phyloP scores from a whole-genome alignment of 2,329 filamentous ascomycete genomes.

The Penicillium hesseltinei region DNA sequence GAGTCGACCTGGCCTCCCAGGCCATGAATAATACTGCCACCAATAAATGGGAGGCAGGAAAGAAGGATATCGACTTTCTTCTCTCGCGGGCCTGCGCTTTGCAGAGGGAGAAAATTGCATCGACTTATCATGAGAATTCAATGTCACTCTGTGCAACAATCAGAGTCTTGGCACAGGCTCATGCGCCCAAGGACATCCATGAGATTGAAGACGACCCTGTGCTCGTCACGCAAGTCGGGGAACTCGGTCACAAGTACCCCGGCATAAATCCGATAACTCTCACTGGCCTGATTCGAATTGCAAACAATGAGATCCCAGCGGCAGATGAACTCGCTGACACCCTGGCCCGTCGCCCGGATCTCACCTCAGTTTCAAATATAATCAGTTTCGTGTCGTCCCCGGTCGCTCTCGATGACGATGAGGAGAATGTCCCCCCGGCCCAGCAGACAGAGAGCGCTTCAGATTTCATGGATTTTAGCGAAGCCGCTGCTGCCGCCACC shows the following conservation, averaged over 20 bases:
- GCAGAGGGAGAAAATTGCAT: conserved; percentile 50
- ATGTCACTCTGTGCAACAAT: conserved; percentile 58
- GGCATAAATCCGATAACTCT: conserved; percentile 50
- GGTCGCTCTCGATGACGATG: conserved; percentile 25
- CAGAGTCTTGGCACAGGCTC: conserved; percentile 50
- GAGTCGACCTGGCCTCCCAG: conserved; percentile 17
- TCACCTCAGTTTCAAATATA: conserved; percentile 35
- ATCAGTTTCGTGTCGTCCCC: conserved; percentile 44
- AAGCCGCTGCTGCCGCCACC: conserved; percentile 41
- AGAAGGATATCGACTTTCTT: conserved; percentile 61
- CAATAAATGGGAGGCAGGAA: conserved; percentile 60
- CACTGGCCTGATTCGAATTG: conserved; percentile 55
- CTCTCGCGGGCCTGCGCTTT: conserved; percentile 50
- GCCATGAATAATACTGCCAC: conserved; percentile 11
- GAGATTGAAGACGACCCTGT: conserved; percentile 42
- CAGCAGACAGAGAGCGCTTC: conserved; percentile 2
- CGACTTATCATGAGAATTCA: conserved; percentile 59
- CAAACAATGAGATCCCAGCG: conserved; percentile 56
- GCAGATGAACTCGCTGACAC: conserved; percentile 61
- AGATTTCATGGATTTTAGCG: conserved; percentile 20
- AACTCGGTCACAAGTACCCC: conserved; percentile 56
- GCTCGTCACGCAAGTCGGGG: conserved; percentile 51
- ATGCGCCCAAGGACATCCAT: conserved; percentile 42
- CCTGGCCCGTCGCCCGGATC: conserved; percentile 43
- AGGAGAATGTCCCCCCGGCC: neutral